Evolutionary conservation across 2,329 filamentous ascomycete genomes (phyloP).

Genomic region (Emergomyces africanus): DNA sequence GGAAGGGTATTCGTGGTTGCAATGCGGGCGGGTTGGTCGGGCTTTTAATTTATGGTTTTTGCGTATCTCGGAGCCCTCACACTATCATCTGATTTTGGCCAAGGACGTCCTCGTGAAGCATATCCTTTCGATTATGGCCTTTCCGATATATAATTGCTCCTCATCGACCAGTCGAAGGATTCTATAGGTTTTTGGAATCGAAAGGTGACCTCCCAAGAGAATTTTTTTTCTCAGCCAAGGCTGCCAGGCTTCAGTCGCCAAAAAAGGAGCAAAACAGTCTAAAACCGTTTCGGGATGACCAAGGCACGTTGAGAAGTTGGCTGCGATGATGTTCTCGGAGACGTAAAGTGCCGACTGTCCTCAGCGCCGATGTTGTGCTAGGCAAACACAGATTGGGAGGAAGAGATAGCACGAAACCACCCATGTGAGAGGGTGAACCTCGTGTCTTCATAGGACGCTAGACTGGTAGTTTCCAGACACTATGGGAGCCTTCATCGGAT

Average conservation of each 20-base stretch:
- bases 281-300: background rate
- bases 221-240: background rate
- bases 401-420: background rate
- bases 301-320: too few species aligned
- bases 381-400: background rate
- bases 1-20: background rate
- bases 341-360: background rate
- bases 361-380: background rate
- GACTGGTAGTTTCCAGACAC: background rate
- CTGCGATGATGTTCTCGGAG: too few species aligned
- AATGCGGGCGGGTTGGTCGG: background rate
- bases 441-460: background rate
- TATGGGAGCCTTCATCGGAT: slow-evolving; percentile 3
- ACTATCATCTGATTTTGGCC: background rate
- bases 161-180: background rate
- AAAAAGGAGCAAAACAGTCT: background rate
- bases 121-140: background rate
- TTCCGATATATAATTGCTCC: background rate
- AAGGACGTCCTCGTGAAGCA: background rate
- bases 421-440: background rate
- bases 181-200: background rate
- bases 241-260: background rate
- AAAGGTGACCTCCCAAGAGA: background rate
- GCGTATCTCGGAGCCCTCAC: background rate
- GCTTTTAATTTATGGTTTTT: background rate